Percentiles rank a stretch among this genome's conserved stretches.
phyloP scores from a whole-genome alignment of 306 rosid species.

The Glycine soja region DNA sequence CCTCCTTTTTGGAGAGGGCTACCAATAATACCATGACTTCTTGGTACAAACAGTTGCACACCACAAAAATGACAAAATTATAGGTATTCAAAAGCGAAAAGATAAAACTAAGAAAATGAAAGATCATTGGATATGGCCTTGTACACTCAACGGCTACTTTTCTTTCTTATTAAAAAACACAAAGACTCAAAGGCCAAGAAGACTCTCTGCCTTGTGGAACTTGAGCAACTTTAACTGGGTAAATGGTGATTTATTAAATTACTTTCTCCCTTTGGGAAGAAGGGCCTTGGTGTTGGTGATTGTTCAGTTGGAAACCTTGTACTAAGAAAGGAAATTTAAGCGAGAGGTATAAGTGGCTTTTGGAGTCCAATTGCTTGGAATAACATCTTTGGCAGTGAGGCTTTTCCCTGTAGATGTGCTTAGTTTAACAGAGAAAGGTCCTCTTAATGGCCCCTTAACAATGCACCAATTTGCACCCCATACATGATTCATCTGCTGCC shows the following conservation, averaged over 20 bases:
- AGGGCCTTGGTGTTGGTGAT: background rate
- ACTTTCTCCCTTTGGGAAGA: conserved; percentile 22
- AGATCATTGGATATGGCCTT: conserved; percentile 54
- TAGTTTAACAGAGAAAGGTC: conserved; percentile 88
- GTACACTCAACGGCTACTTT: conserved; percentile 55
- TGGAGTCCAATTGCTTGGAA: conserved; percentile 84
- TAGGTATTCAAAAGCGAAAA: background rate
- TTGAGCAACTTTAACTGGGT: conserved; percentile 32
- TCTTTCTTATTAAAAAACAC: conserved; percentile 28
- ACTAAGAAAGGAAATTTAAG: conserved; percentile 59
- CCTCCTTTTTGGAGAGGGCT: conserved; percentile 91
- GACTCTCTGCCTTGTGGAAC: conserved; percentile 33
- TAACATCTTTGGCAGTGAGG: conserved; percentile 76
- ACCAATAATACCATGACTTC: conserved; percentile 22
- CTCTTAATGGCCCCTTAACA: conserved; percentile 67
- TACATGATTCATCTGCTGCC: conserved; percentile 79
- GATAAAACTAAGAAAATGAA: conserved; percentile 24
- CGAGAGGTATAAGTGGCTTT: conserved; percentile 82
- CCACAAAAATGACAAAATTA: conserved; percentile 11
- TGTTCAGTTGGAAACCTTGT: background rate
- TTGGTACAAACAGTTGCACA: conserved; percentile 46
- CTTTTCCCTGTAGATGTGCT: conserved; percentile 67
- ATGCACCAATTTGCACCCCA: conserved; percentile 97
- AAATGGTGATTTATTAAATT: conserved; percentile 18
- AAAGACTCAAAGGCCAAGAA: conserved; percentile 42